These are phyloP conservation scores for Leccinum uliginosum DNA, from an alignment of 768 basidiomycete genomes.

Conservation along the genomic window DNA sequence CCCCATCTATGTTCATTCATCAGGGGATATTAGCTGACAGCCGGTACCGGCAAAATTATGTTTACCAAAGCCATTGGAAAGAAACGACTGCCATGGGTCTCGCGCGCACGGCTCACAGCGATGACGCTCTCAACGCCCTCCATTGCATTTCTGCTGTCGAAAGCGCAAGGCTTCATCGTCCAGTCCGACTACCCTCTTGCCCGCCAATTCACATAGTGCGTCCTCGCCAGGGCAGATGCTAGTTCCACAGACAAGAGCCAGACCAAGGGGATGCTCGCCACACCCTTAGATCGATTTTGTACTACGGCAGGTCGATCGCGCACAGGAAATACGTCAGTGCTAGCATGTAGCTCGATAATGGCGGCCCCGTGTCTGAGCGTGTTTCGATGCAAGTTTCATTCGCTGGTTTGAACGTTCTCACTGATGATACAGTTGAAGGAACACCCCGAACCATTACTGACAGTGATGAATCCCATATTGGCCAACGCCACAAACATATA, in stretches of 20 bases:
- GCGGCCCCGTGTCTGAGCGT: neutral
- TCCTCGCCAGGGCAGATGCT: conserved; percentile 52
- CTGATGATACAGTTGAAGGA: neutral
- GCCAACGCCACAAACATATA: neutral
- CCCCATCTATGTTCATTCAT: too few relatives aligned
- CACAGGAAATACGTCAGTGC: too few relatives aligned
- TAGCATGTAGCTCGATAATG: neutral
- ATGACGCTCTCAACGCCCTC: conserved; percentile 35
- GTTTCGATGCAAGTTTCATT: neutral
- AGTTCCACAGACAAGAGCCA: conserved; percentile 48
- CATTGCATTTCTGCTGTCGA: conserved; percentile 57
- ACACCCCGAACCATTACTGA: neutral
- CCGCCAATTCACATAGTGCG: conserved; percentile 60
- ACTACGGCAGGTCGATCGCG: neutral
- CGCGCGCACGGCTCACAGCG: conserved; percentile 41
- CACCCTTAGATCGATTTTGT: neutral
- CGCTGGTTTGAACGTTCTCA: neutral
- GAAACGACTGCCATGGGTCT: conserved; percentile 43
- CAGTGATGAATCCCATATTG: neutral
- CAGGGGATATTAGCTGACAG: too few relatives aligned
- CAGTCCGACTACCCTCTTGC: conserved; percentile 86
- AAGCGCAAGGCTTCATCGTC: conserved; percentile 71
- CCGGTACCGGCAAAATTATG: neutral
- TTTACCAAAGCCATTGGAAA: too few relatives aligned
- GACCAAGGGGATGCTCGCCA: conserved; percentile 74